These are phyloP conservation scores for Cyclotella atomus DNA, from an alignment of 108 stramenopile species.

Conservation along the genomic window DNA sequence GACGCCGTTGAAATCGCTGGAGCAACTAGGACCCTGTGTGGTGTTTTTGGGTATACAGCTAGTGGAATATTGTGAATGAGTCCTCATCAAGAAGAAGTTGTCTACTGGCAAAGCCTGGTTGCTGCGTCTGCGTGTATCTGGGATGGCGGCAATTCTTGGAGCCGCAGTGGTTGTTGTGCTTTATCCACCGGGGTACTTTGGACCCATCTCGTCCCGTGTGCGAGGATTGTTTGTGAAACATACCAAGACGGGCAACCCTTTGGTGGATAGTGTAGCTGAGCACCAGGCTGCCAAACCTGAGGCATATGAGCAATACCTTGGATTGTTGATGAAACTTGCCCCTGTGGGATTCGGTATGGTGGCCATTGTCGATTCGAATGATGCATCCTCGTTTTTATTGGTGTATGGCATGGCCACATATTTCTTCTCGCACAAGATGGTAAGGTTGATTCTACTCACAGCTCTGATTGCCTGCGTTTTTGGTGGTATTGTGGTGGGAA, in stretches of 20 bases:
- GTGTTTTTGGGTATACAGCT: slow-evolving; percentile 84
- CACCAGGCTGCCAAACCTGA: slow-evolving; percentile 94
- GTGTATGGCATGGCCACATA: slow-evolving; percentile 93
- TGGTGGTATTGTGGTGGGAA: slow-evolving; percentile 86
- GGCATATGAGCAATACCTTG: slow-evolving; percentile 94
- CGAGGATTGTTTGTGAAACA: slow-evolving; percentile 93
- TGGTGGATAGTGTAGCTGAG: slow-evolving; percentile 95
- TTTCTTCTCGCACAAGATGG: slow-evolving; percentile 98
- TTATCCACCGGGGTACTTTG: slow-evolving; percentile 91
- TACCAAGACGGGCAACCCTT: slow-evolving; percentile 92
- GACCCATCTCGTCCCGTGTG: slow-evolving; percentile 85
- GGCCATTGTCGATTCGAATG: slow-evolving; percentile 63
- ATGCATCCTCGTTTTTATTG: slow-evolving; percentile 88
- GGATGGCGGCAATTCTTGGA: slow-evolving; percentile 25
- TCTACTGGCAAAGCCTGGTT: slow-evolving; percentile 48
- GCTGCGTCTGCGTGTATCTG: slow-evolving; percentile 65
- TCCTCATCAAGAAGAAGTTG: slow-evolving; percentile 57
- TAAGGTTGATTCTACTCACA: slow-evolving; percentile 94
- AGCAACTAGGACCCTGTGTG: slow-evolving; percentile 82
- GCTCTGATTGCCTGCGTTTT: slow-evolving; percentile 94
- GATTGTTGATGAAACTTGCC: slow-evolving; percentile 70
- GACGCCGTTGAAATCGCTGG: slow-evolving; percentile 83
- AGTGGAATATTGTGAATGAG: slow-evolving; percentile 60
- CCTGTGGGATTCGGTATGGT: slow-evolving; percentile 93
- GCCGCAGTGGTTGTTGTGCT: slow-evolving; percentile 49